A percentile compares a stretch with the other conserved stretches of the same genome.
Evolutionary conservation across 2,329 filamentous ascomycete species (phyloP).

Genomic region (Taxawa tesnikishii): DNA sequence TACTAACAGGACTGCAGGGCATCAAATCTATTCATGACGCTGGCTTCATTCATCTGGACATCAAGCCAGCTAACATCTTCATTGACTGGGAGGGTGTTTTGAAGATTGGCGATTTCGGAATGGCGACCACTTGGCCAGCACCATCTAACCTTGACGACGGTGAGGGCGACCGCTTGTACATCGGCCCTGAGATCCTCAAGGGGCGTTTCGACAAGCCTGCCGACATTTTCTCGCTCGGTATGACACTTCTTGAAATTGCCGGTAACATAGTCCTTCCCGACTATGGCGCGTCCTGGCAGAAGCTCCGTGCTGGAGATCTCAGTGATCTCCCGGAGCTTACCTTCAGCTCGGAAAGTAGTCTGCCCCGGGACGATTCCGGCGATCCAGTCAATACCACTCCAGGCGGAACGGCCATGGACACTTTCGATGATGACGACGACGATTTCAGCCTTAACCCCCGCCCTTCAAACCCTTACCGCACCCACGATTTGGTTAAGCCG

Average conservation of each 20-base stretch:
- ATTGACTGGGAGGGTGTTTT: constrained; percentile 70
- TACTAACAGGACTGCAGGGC: constrained; percentile 44
- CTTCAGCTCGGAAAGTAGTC: constrained; percentile 58
- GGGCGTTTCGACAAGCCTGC: constrained; percentile 82
- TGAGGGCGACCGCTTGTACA: constrained; percentile 93
- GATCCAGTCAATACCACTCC: constrained; percentile 37
- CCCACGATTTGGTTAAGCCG: constrained; percentile 50
- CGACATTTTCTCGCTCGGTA: constrained; percentile 85
- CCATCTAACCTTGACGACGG: constrained; percentile 69
- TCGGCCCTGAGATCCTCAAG: constrained; percentile 81
- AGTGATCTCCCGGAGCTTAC: constrained; percentile 81
- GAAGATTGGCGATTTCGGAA: constrained; percentile 78
- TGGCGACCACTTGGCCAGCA: constrained; percentile 70
- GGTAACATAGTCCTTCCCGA: constrained; percentile 90
- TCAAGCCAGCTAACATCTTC: constrained; percentile 77
- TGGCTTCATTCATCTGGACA: constrained; percentile 72
- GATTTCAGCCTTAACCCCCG: constrained; percentile 19
- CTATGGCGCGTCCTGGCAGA: constrained; percentile 84
- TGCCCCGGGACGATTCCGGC: constrained; percentile 63
- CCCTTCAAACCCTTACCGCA: constrained; percentile 14
- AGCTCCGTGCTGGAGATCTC: constrained; percentile 77
- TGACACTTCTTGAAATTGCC: constrained; percentile 90
- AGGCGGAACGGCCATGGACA: constrained; percentile 22
- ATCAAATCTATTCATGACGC: constrained; percentile 81
- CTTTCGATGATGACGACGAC: constrained; percentile 15